Evolutionary conservation across 2,329 filamentous ascomycete genomes (phyloP).

Genomic region (Aspergillus japonicus): DNA sequence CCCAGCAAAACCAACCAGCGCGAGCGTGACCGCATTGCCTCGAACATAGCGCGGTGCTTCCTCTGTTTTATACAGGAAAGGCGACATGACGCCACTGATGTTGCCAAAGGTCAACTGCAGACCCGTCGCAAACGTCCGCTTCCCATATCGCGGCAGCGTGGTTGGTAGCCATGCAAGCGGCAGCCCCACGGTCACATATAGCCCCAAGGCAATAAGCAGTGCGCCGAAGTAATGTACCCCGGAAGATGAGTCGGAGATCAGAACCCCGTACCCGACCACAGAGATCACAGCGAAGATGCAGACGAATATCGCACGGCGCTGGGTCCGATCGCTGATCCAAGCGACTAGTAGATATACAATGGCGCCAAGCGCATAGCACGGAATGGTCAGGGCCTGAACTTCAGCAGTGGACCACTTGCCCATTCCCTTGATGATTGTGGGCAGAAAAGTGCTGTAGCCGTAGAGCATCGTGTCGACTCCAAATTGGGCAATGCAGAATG

Average conservation of each 20-base stretch:
- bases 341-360: constrained; percentile 66
- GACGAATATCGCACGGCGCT: constrained; percentile 64
- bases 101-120: constrained; percentile 72
- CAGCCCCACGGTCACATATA: constrained; percentile 62
- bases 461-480: constrained; percentile 75
- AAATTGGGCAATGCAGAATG: constrained; percentile 69
- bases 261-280: constrained; percentile 66
- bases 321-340: constrained; percentile 65
- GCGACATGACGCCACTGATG: constrained; percentile 68
- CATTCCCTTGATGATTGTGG: constrained; percentile 72
- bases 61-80: constrained; percentile 53
- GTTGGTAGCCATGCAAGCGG: constrained; percentile 60
- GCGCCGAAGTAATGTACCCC: constrained; percentile 73
- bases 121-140: constrained; percentile 69
- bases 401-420: constrained; percentile 63
- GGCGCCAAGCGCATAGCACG: constrained; percentile 72
- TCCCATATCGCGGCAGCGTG: constrained; percentile 73
- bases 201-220: constrained; percentile 70
- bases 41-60: constrained; percentile 60
- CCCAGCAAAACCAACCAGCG: constrained; percentile 57
- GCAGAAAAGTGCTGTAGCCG: constrained; percentile 74
- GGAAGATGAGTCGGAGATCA: constrained; percentile 60
- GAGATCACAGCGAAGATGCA: constrained; percentile 63
- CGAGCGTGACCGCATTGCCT: constrained; percentile 62
- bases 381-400: constrained; percentile 74